Percentiles rank a stretch among this genome's conserved stretches.
Evolutionary conservation across 2,329 filamentous ascomycete genomes (phyloP).

Genomic region (Zymoseptoria brevis): DNA sequence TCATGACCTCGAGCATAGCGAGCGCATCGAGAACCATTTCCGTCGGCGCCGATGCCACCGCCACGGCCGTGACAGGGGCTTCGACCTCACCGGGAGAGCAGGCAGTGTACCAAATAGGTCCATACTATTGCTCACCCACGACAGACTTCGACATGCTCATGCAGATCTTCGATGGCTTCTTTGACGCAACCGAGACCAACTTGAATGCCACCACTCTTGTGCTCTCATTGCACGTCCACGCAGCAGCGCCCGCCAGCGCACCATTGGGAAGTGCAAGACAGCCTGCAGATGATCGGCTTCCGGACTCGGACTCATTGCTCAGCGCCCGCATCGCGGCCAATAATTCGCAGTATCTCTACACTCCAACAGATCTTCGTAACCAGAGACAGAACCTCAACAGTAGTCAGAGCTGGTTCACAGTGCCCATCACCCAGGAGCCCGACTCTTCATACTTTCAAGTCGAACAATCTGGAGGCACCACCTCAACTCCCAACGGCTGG

Average conservation of each 20-base stretch:
- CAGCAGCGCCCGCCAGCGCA: constrained; percentile 38
- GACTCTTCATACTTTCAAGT: constrained; percentile 46
- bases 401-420: constrained; percentile 45
- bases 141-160: constrained; percentile 46
- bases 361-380: constrained; percentile 39
- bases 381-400: constrained; percentile 51
- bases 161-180: constrained; percentile 45
- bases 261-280: constrained; percentile 39
- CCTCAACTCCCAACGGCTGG: constrained; percentile 53
- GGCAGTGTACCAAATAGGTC: constrained; percentile 38
- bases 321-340: constrained; percentile 42
- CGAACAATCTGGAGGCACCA: constrained; percentile 27
- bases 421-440: constrained; percentile 37
- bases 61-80: constrained; percentile 4
- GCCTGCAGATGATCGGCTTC: constrained; percentile 34
- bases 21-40: constrained; percentile 5
- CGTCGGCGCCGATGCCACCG: constrained; percentile 2
- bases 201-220: constrained; percentile 47
- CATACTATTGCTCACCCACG: constrained; percentile 45
- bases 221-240: constrained; percentile 53
- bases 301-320: constrained; percentile 37
- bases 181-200: constrained; percentile 46
- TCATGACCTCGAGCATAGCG: constrained; percentile 3
- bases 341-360: constrained; percentile 48
- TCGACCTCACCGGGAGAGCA: constrained; percentile 4